Conservation (phyloP, 2,329 filamentous ascomycete species). For the Passalora sequoiae region DNA sequence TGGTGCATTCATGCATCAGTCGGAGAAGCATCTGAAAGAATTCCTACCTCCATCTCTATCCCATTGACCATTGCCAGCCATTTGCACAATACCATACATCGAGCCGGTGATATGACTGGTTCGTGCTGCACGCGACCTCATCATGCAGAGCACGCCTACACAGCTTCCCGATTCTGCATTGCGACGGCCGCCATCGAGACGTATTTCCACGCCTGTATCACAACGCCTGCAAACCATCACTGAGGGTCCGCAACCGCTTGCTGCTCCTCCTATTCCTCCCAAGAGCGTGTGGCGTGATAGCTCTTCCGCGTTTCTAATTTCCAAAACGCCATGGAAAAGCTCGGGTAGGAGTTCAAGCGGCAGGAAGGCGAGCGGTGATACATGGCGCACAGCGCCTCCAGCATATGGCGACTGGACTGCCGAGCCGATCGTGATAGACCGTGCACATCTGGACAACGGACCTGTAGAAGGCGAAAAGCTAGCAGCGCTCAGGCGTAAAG, state of each 20-base stretch:
- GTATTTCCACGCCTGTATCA: conserved; percentile 10
- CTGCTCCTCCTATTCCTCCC: conserved; percentile 20
- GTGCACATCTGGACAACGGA: conserved; percentile 12
- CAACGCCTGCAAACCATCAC: conserved; percentile 13
- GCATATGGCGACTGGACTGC: conserved; percentile 24
- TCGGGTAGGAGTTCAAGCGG: conserved; percentile 3
- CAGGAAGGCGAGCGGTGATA: conserved; percentile 10
- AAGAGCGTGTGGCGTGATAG: conserved; percentile 18
- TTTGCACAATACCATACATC: neutral
- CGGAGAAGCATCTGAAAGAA: neutral
- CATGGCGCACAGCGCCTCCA: conserved; percentile 22
- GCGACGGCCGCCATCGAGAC: conserved; percentile 4
- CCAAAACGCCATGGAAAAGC: neutral
- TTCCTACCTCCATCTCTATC: neutral
- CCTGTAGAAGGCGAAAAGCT: conserved; percentile 30
- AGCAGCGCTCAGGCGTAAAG: conserved; percentile 22
- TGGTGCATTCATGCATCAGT: neutral
- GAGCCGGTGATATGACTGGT: too few relatives aligned
- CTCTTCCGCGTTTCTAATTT: conserved; percentile 5
- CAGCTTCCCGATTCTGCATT: conserved; percentile 6
- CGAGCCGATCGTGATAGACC: conserved; percentile 12
- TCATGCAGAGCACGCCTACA: neutral
- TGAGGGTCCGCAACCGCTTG: conserved; percentile 1
- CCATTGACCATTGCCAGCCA: too few relatives aligned
- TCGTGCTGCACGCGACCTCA: too few relatives aligned